These are phyloP conservation scores for Fagopyrum esculentum DNA, from an alignment of 148 eudicot species.

Conservation along the genomic window DNA sequence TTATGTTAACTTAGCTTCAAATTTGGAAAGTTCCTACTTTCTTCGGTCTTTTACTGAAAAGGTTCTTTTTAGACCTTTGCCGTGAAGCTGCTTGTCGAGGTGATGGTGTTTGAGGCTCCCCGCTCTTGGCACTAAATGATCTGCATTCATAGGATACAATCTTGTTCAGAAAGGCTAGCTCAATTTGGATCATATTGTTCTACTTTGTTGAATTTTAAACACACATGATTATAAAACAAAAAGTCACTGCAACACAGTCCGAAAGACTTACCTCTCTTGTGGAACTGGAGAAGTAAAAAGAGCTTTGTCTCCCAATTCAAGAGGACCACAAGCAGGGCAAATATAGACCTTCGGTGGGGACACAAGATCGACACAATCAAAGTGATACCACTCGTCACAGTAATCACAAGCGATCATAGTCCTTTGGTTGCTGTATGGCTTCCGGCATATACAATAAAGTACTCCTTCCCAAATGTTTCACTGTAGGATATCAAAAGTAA, in stretches of 20 bases:
- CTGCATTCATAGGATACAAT: slow-evolving; percentile 21
- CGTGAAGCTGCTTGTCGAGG: slow-evolving; percentile 45
- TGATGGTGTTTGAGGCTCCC: slow-evolving; percentile 90
- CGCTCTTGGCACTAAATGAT: slow-evolving; percentile 34
- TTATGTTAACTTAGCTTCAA: no score
- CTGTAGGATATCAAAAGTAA: no score
- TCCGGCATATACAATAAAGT: slow-evolving; percentile 95
- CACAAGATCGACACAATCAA: slow-evolving; percentile 71
- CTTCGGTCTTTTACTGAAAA: slow-evolving; percentile 32
- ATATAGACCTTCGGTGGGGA: slow-evolving; percentile 64
- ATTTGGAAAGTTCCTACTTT: not conserved
- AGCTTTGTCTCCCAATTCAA: slow-evolving; percentile 26
- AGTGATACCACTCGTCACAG: slow-evolving; percentile 99
- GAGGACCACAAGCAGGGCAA: slow-evolving; percentile 85
- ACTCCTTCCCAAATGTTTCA: slow-evolving; percentile 30
- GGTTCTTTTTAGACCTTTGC: slow-evolving; percentile 33
- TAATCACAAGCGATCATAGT: slow-evolving; percentile 96
- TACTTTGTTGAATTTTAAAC: not conserved
- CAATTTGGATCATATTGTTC: not conserved
- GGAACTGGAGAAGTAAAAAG: slow-evolving; percentile 22
- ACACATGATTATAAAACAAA: not conserved
- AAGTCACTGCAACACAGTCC: not conserved
- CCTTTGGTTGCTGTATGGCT: slow-evolving; percentile 77
- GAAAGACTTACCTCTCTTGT: slow-evolving; percentile 46
- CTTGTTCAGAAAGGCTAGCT: not conserved